Percentiles rank a stretch among this genome's conserved stretches.
Evolutionary conservation across 169 alveolate species (phyloP).

Genomic region (Plasmodium fragile): DNA sequence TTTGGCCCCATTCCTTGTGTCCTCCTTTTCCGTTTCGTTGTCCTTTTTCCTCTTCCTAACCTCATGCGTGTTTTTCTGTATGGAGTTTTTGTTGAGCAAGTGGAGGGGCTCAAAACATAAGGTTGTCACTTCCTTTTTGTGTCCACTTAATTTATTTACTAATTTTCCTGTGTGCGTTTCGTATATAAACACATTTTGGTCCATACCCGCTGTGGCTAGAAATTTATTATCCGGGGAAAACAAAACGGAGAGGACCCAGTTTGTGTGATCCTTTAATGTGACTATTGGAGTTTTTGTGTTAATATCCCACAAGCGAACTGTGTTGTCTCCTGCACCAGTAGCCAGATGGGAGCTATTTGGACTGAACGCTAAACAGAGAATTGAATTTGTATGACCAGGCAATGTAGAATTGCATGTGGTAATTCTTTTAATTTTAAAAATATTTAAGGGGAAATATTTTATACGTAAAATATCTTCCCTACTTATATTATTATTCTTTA

Average conservation of each 20-base stretch:
- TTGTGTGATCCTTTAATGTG: constrained; percentile 92
- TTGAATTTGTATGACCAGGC: constrained; percentile 93
- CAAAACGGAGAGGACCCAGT: constrained; percentile 94
- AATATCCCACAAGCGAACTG: constrained; percentile 96
- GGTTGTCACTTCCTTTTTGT: constrained; percentile 85
- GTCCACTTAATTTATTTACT: constrained; percentile 73
- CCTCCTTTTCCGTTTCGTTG: neutral
- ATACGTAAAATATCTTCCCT: constrained; percentile 86
- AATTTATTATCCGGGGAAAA: constrained; percentile 95
- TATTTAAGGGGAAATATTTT: constrained; percentile 87
- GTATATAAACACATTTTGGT: constrained; percentile 90
- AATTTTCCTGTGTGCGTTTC: constrained; percentile 82
- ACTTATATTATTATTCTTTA: constrained; percentile 78
- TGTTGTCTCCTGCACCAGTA: constrained; percentile 96
- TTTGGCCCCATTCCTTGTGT: neutral
- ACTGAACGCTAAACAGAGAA: constrained; percentile 91
- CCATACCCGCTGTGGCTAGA: constrained; percentile 95
- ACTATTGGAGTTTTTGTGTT: constrained; percentile 93
- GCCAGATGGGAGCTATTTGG: constrained; percentile 94
- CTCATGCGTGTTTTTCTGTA: constrained; percentile 1
- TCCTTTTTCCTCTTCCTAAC: constrained; percentile 11
- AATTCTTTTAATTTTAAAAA: constrained; percentile 91
- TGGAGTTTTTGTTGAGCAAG: constrained; percentile 64
- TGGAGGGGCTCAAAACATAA: constrained; percentile 94
- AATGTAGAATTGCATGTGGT: constrained; percentile 93